These are phyloP conservation scores for Penicillium chermesinum DNA, from an alignment of 495 filamentous ascomycete genomes.

Conservation along the genomic window DNA sequence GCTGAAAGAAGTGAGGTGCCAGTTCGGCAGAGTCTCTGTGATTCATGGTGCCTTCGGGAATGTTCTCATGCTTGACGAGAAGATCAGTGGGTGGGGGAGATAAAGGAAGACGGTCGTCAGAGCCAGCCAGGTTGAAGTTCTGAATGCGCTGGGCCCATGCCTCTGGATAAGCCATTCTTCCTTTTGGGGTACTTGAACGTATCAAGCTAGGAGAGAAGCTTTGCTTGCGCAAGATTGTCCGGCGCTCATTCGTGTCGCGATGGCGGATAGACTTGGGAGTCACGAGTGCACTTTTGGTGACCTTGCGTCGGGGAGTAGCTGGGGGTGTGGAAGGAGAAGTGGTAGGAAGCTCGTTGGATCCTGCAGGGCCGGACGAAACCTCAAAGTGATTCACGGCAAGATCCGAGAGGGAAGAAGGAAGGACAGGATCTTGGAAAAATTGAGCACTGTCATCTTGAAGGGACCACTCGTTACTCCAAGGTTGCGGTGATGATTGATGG, in stretches of 20 bases:
- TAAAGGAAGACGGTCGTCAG: constrained; percentile 39
- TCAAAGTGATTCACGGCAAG: constrained; percentile 30
- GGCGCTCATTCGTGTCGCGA: constrained; percentile 39
- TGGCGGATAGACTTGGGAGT: constrained; percentile 42
- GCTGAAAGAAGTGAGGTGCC: constrained; percentile 34
- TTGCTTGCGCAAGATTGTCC: constrained; percentile 36
- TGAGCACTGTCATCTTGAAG: constrained; percentile 32
- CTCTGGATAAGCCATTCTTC: constrained; percentile 43
- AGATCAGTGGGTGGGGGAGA: constrained; percentile 44
- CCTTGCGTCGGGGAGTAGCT: constrained; percentile 36
- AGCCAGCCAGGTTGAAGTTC: constrained; percentile 33
- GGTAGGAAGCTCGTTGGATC: constrained; percentile 17
- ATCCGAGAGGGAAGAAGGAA: constrained; percentile 38
- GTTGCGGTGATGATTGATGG: constrained; percentile 34
- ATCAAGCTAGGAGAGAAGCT: constrained; percentile 40
- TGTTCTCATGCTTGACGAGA: constrained; percentile 38
- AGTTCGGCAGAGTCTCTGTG: constrained; percentile 31
- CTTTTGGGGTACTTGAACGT: constrained; percentile 35
- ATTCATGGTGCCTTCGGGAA: constrained; percentile 23
- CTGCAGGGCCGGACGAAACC: constrained; percentile 23
- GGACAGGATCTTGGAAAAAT: constrained; percentile 38
- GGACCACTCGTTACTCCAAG: constrained; percentile 40
- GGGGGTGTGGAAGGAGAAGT: constrained; percentile 42
- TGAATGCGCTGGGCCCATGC: constrained; percentile 39
- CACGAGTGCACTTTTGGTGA: constrained; percentile 31